A percentile compares a stretch with the other conserved stretches of the same genome.
These are phyloP conservation scores for Fusarium odoratissimum DNA, from an alignment of 2,329 filamentous ascomycete species.

Conservation along the genomic window DNA sequence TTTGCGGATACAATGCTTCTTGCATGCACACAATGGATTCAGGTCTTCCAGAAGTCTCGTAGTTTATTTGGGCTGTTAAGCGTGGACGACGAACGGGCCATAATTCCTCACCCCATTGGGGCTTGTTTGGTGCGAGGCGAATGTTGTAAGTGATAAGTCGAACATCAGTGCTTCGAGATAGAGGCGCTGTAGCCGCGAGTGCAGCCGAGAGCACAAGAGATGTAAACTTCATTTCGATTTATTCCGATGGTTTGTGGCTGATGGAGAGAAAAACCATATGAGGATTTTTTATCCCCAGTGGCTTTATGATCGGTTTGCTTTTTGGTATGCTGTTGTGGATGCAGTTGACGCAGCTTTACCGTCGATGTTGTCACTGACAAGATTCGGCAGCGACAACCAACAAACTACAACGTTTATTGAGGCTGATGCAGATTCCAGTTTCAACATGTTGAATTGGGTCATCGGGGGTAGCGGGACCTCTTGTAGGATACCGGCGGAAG, in stretches of 20 bases:
- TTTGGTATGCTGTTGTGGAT: not conserved
- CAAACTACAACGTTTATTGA: not conserved
- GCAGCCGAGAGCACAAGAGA: constrained; percentile 18
- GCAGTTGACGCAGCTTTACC: not conserved
- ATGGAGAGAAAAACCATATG: not conserved
- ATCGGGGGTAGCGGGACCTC: not conserved
- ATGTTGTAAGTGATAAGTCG: constrained; percentile 74
- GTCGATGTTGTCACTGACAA: not conserved
- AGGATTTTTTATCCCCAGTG: not conserved
- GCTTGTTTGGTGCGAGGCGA: constrained; percentile 65
- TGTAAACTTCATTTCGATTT: constrained; percentile 33
- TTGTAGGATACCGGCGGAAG: constrained; percentile 4
- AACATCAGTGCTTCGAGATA: constrained; percentile 47
- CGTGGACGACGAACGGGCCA: constrained; percentile 66
- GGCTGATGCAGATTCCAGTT: not conserved
- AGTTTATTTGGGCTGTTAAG: constrained; percentile 64
- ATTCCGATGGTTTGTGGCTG: not conserved
- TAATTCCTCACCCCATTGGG: constrained; percentile 63
- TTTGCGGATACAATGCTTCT: constrained; percentile 71
- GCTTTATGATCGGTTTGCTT: not conserved
- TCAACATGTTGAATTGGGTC: not conserved
- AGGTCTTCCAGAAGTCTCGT: constrained; percentile 58
- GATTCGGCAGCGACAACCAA: not conserved
- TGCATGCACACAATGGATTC: constrained; percentile 72
- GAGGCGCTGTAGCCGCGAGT: constrained; percentile 20